Conservation (phyloP, 805 yeast genomes). For the Suhomyces faveliae region DNA sequence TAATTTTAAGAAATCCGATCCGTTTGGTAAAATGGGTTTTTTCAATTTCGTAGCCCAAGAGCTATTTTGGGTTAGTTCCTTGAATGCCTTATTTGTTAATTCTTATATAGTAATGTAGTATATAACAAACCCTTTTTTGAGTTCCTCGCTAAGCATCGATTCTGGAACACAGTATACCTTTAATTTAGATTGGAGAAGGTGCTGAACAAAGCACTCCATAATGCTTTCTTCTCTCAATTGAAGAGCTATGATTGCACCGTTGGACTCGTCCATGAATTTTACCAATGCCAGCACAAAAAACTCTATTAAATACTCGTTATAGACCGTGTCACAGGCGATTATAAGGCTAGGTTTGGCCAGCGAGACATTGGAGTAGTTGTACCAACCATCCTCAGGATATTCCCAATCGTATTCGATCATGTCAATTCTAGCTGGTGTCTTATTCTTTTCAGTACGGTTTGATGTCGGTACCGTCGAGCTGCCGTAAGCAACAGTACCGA, state of each 20-base stretch:
- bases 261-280: slow-evolving; percentile 30
- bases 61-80: no score
- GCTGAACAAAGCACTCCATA: slow-evolving; percentile 44
- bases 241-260: slow-evolving; percentile 42
- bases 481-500: slow-evolving; percentile 10
- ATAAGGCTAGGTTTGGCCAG: slow-evolving; percentile 42
- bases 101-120: slow-evolving; percentile 27
- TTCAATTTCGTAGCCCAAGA: no score
- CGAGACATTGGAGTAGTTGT: slow-evolving; percentile 15
- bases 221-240: slow-evolving; percentile 56
- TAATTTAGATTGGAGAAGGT: slow-evolving; percentile 31
- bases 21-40: no score
- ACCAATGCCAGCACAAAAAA: slow-evolving; percentile 46
- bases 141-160: slow-evolving; percentile 24
- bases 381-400: slow-evolving; percentile 33
- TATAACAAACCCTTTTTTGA: slow-evolving; percentile 46
- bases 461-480: slow-evolving; percentile 10
- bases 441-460: slow-evolving; percentile 4
- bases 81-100: background rate
- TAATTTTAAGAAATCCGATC: no score
- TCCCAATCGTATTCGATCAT: slow-evolving; percentile 66
- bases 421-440: slow-evolving; percentile 28
- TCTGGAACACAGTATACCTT: slow-evolving; percentile 33
- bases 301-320: slow-evolving; percentile 58
- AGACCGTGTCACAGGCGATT: slow-evolving; percentile 64